Base-by-base conservation (phyloP, 106 monocot species). In the Dioscorea zingiberensis region DNA sequence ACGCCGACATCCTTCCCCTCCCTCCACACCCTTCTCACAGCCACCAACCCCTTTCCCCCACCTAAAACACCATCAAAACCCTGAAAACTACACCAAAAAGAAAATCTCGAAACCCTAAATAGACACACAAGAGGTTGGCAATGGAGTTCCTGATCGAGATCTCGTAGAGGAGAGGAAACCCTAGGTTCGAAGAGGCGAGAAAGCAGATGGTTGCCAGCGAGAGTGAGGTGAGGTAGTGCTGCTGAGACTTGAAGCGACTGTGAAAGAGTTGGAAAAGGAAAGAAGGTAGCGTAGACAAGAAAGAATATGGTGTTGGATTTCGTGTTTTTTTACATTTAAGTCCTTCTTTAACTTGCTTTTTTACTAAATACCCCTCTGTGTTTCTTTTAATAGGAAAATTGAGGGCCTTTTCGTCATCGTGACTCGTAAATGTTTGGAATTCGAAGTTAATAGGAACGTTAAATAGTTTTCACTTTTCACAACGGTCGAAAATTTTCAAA, bases 241-340 rank as follows among this genome's bases (percentile, higher is more conserved):
- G 63, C 63, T 28, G 32, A 44, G 19, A 22, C 30, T 63, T 63
- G 28, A 63, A 63, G 63, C 44, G 22, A 61, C 27, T 19, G 58
- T 58, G 58, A 27, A 13, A 61, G 28, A 29, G 28, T 21, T 21
- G 19, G 45, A 22, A 46, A 63, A 46, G 44, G n/a, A 6, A 44
- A 18, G 14, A n/a, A 29, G 23, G 61, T 3, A 32, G 61, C 17
- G 51, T 53, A 38, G 38, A 6, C 4, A 38, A 38, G 38, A 38
- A 1, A 8, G n/a, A n/a, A n/a, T n/a, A n/a, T n/a, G n/a, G 10
- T 38, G 38, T 38, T 38, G 38, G 38, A 38, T 0, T 6, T 10
- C 4, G 38, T 10, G 38, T 38, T 38, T 38, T 38, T 38, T 38
- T 38, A 38, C 38, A 6, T 38, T 38, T 38, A 0, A 38, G 38